phyloP scores from a whole-genome alignment of 2,329 filamentous ascomycete genomes.

The Epichloe baconii region DNA sequence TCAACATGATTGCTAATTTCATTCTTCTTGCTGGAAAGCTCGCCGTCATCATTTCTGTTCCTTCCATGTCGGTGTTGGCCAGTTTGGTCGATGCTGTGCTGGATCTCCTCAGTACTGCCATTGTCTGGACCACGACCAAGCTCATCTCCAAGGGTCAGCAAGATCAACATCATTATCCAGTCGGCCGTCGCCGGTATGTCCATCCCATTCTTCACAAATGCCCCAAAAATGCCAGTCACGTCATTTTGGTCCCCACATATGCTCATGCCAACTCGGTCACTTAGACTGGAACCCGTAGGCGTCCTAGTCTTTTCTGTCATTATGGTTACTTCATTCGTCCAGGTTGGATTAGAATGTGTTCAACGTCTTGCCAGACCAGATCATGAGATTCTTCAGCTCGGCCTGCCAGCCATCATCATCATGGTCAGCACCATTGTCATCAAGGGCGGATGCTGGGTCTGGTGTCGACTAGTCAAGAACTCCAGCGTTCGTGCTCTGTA shows the following conservation, averaged over 20 bases:
- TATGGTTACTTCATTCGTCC: conserved; percentile 75
- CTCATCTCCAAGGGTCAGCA: conserved; percentile 52
- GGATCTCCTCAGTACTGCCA: conserved; percentile 69
- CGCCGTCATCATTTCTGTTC: conserved; percentile 62
- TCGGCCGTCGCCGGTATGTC: conserved; percentile 50
- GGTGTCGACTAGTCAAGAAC: conserved; percentile 77
- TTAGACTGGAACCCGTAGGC: conserved; percentile 61
- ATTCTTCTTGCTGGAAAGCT: conserved; percentile 65
- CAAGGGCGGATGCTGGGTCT: conserved; percentile 73
- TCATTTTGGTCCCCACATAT: not conserved
- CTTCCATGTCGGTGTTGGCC: conserved; percentile 69
- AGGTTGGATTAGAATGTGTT: conserved; percentile 60
- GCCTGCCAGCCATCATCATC: conserved; percentile 59
- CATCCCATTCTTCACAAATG: not conserved
- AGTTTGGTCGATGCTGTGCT: conserved; percentile 67
- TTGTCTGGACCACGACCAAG: conserved; percentile 66
- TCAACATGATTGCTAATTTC: conserved; percentile 70
- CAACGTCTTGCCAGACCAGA: conserved; percentile 47
- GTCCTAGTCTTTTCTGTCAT: conserved; percentile 73
- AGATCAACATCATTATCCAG: conserved; percentile 64
- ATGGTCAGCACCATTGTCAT: conserved; percentile 73
- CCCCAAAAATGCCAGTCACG: not conserved
- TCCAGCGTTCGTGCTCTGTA: conserved; percentile 70
- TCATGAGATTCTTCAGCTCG: conserved; percentile 59
- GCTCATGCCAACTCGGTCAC: not conserved